Percentiles rank a stretch among this genome's conserved stretches.
Conservation (phyloP, 306 rosid genomes). For the Pyrus betulifolia region DNA sequence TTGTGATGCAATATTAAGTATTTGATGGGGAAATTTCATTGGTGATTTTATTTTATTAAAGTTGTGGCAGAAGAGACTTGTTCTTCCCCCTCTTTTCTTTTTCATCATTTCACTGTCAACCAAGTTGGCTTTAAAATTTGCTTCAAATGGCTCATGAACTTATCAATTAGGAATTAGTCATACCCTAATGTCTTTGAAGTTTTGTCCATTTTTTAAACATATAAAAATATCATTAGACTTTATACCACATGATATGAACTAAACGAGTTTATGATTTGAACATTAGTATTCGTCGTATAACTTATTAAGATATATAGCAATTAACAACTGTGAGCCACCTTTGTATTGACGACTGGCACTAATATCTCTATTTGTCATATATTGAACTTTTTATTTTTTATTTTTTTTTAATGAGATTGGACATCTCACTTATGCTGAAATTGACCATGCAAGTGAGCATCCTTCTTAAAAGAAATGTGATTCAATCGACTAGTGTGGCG, state of each 20-base stretch:
- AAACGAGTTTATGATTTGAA: neutral
- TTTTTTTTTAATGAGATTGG: neutral
- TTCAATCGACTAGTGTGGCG: neutral
- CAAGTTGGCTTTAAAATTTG: too few species aligned
- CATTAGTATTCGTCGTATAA: neutral
- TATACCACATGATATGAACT: neutral
- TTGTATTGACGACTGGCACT: neutral
- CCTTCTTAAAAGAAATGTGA: too few species aligned
- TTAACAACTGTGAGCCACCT: neutral
- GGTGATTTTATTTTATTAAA: neutral
- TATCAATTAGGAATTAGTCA: neutral
- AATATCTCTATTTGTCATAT: neutral
- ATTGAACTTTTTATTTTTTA: too few species aligned
- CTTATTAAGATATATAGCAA: too few species aligned
- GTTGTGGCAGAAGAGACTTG: neutral
- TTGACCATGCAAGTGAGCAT: neutral
- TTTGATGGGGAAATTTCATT: neutral
- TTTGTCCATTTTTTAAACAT: neutral
- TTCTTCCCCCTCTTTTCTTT: neutral
- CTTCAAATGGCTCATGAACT: neutral
- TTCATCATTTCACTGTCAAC: neutral
- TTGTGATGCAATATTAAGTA: conserved; percentile 1
- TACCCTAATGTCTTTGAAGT: neutral
- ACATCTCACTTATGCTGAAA: neutral
- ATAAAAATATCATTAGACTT: too few species aligned